Percentiles rank a stretch among this genome's conserved stretches.
Conservation (phyloP, 805 yeast genomes). For the Blastobotrys chiropterorum region DNA sequence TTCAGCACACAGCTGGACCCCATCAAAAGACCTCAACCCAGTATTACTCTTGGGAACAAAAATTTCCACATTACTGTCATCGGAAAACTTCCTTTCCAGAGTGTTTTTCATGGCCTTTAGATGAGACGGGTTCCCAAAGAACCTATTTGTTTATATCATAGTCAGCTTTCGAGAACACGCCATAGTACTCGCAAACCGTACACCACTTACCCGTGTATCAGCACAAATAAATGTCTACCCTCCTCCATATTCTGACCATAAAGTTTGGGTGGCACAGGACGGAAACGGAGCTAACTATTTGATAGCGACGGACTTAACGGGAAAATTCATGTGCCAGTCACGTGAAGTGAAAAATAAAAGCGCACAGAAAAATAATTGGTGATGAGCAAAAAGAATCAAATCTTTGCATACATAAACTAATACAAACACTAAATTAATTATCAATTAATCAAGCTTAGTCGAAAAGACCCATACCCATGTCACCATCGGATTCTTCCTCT, state of each 20-base stretch:
- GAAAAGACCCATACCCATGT: constrained; percentile 88
- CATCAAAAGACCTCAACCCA: constrained; percentile 78
- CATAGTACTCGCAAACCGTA: no score
- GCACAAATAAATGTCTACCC: constrained; percentile 52
- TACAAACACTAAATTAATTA: no score
- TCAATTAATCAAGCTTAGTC: no score
- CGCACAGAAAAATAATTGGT: no score
- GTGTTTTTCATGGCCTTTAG: constrained; percentile 42
- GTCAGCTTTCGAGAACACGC: constrained; percentile 14
- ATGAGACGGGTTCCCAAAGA: constrained; percentile 65
- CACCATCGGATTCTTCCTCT: constrained; percentile 60
- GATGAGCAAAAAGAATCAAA: background rate
- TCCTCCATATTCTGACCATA: constrained; percentile 65
- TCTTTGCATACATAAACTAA: background rate
- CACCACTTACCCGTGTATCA: constrained; percentile 74
- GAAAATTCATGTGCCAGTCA: background rate
- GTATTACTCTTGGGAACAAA: constrained; percentile 51
- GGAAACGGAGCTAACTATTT: background rate
- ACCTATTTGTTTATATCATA: constrained; percentile 20
- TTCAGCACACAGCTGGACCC: constrained; percentile 58
- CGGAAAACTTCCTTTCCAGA: constrained; percentile 34
- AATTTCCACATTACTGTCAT: constrained; percentile 35
- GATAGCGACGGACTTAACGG: background rate
- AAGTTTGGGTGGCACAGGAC: background rate
- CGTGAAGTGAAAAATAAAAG: background rate